A percentile compares a stretch with the other conserved stretches of the same genome.
These are phyloP conservation scores for Chlamydomonas sp. DNA, from an alignment of 139 green algal genomes.

Conservation along the genomic window DNA sequence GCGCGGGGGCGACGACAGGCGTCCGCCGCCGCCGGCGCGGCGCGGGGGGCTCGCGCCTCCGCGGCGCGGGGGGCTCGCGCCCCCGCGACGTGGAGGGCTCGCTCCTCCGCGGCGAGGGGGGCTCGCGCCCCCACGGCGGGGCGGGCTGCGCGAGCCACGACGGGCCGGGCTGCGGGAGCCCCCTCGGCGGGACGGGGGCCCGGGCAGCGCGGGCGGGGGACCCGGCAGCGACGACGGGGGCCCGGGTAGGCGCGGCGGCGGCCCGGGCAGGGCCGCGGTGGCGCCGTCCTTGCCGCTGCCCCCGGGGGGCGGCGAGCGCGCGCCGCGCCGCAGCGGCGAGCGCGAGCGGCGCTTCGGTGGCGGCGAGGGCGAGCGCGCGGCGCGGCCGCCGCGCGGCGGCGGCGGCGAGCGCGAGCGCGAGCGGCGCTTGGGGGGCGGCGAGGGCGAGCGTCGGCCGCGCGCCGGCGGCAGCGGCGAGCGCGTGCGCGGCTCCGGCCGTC, in stretches of 20 bases:
- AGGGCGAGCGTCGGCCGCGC: conserved; percentile 5
- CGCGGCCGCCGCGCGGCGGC: neutral
- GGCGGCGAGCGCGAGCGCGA: conserved; percentile 2
- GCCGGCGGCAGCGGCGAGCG: neutral
- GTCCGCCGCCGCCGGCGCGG: conserved; percentile 4
- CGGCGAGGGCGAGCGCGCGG: conserved; percentile 7
- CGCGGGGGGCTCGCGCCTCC: neutral
- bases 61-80: conserved; percentile 17
- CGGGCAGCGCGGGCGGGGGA: neutral
- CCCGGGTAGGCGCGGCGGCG: neutral
- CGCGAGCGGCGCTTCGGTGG: conserved; percentile 16
- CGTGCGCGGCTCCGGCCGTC: conserved; percentile 12
- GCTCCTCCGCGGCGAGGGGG: neutral
- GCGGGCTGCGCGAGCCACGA: neutral
- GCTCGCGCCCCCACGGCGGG: neutral
- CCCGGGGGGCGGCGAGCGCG: neutral
- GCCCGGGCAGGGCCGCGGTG: too few relatives aligned
- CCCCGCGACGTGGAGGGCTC: conserved; percentile 9
- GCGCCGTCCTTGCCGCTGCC: too few relatives aligned
- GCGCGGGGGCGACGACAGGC: conserved; percentile 1
- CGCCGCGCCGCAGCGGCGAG: neutral
- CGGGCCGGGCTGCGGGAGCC: neutral
- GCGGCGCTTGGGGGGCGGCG: conserved; percentile 12
- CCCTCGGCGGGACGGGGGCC: neutral
- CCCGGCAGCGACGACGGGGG: neutral